Evolutionary conservation across 164 flowering plant species (phyloP).

Genomic region (Hamamelis virginiana): DNA sequence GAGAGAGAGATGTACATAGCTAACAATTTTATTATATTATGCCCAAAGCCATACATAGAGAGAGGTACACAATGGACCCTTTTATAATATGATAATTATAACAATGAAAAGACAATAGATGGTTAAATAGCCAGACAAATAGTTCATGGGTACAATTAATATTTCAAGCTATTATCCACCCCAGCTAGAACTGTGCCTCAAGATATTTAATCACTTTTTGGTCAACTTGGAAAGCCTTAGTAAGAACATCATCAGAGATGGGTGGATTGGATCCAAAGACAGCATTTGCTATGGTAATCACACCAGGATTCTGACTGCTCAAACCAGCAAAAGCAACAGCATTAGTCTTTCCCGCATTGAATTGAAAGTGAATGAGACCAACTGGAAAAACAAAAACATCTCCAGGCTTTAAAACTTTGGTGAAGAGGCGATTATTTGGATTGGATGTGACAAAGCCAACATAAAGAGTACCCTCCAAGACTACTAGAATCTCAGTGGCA

Average conservation of each 20-base stretch:
- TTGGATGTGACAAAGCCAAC: slow-evolving; percentile 19
- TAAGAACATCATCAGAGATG: neutral
- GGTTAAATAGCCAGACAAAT: neutral
- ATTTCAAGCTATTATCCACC: no score
- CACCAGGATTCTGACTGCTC: slow-evolving; percentile 21
- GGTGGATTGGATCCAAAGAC: slow-evolving; percentile 14
- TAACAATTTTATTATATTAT: neutral
- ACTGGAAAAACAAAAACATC: slow-evolving; percentile 22
- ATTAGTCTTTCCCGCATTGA: slow-evolving; percentile 10
- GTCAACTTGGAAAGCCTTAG: neutral
- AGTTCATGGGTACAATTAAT: no score
- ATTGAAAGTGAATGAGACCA: slow-evolving; percentile 18
- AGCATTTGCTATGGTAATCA: slow-evolving; percentile 5
- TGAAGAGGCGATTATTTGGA: slow-evolving; percentile 4
- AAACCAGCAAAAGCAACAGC: slow-evolving; percentile 16
- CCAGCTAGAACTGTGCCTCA: no score
- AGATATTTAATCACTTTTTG: neutral
- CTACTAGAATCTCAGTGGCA: slow-evolving; percentile 11
- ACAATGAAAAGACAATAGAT: neutral
- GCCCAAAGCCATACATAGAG: neutral
- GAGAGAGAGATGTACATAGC: neutral
- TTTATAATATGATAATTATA: neutral
- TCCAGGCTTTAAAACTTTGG: slow-evolving; percentile 14
- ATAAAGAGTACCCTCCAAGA: slow-evolving; percentile 9
- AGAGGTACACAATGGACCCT: neutral